Conservation (phyloP, 345 rosid species). For the Excoecaria agallocha region DNA sequence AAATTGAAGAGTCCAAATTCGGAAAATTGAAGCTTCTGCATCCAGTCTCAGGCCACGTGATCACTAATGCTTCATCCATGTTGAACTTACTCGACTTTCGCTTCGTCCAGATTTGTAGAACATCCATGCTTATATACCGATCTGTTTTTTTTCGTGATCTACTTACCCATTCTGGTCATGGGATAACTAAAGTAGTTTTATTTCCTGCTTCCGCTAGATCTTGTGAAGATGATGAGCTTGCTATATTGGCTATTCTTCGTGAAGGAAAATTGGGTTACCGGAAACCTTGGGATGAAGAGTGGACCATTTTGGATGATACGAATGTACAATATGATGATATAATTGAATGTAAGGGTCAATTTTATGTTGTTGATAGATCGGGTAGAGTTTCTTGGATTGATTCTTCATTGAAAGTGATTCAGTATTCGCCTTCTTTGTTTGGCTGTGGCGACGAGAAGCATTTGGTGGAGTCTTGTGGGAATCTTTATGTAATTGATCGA, state of each 20-base stretch:
- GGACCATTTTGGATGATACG: constrained; percentile 20
- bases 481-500: constrained; percentile 28
- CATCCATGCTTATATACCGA: neutral
- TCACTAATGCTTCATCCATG: neutral
- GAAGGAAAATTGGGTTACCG: constrained; percentile 29
- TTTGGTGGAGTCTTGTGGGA: constrained; percentile 24
- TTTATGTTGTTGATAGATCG: constrained; percentile 26
- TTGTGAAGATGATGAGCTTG: neutral
- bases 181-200: constrained; percentile 14
- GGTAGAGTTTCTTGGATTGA: constrained; percentile 31
- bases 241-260: constrained; percentile 14
- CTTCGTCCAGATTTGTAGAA: constrained; percentile 1
- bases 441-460: constrained; percentile 24
- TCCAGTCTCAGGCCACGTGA: constrained; percentile 12
- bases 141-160: too few relatives aligned
- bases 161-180: neutral
- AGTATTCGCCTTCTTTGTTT: constrained; percentile 22
- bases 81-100: constrained; percentile 8
- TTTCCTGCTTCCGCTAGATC: constrained; percentile 1
- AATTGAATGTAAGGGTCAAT: constrained; percentile 13
- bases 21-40: constrained; percentile 15
- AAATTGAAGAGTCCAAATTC: neutral
- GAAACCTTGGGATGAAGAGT: constrained; percentile 20
- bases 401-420: constrained; percentile 17
- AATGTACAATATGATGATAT: constrained; percentile 26